These are phyloP conservation scores for Neohortaea acidophila DNA, from an alignment of 495 filamentous ascomycete genomes.

Conservation along the genomic window DNA sequence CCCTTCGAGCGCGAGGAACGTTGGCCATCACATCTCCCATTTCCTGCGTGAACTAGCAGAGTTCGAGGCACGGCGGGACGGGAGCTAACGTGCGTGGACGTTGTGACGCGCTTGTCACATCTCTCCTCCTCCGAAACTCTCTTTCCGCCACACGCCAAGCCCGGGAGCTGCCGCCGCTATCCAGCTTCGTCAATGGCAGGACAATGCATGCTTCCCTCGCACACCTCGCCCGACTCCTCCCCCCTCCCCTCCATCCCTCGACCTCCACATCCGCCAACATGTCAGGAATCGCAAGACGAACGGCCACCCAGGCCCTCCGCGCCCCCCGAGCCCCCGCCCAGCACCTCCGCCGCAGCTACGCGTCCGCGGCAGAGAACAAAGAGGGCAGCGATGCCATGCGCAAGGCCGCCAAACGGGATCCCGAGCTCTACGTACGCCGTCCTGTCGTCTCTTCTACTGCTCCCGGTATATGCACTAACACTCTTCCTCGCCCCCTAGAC, in stretches of 20 bases:
- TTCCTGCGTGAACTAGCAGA: too few relatives aligned
- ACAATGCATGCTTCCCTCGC: too few relatives aligned
- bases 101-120: too few relatives aligned
- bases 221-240: neutral
- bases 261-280: conserved; percentile 19
- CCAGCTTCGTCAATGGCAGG: too few relatives aligned
- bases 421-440: conserved; percentile 60
- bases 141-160: too few relatives aligned
- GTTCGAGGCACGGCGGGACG: too few relatives aligned
- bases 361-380: neutral
- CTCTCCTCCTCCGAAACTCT: too few relatives aligned
- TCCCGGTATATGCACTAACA: too few relatives aligned
- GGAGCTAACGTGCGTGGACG: too few relatives aligned
- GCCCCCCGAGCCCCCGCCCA: conserved; percentile 11
- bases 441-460: conserved; percentile 3
- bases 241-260: conserved; percentile 1
- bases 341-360: conserved; percentile 8
- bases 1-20: too few relatives aligned
- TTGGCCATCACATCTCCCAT: too few relatives aligned
- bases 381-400: conserved; percentile 31
- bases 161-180: too few relatives aligned
- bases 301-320: conserved; percentile 22
- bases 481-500: conserved; percentile 38
- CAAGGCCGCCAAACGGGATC: conserved; percentile 57
- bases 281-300: conserved; percentile 25